Evolutionary conservation across 805 yeast genomes (phyloP).

Genomic region (Wickerhamiella occidentalis): DNA sequence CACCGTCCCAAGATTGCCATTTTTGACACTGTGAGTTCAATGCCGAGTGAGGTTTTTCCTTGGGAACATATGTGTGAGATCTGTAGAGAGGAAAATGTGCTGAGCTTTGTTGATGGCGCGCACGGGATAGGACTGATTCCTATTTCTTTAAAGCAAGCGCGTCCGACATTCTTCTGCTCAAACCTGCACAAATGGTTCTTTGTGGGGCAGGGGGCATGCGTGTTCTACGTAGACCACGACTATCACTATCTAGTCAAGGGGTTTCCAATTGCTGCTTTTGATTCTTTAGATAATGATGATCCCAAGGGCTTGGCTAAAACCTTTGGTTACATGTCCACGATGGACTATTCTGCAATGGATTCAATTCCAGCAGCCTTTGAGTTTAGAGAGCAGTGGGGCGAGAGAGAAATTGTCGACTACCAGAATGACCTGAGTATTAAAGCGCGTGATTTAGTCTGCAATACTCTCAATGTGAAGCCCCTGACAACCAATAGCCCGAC

Average conservation of each 20-base stretch:
- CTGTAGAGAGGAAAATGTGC: slow-evolving; percentile 36
- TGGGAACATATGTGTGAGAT: slow-evolving; percentile 36
- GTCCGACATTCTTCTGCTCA: slow-evolving; percentile 50
- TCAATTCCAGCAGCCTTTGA: slow-evolving; percentile 39
- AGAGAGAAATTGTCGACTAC: slow-evolving; percentile 38
- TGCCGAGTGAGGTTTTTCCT: slow-evolving; percentile 54
- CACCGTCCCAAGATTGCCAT: slow-evolving; percentile 32
- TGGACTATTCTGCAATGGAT: slow-evolving; percentile 34
- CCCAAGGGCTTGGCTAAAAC: slow-evolving; percentile 29
- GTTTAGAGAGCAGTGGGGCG: slow-evolving; percentile 50
- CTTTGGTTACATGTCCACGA: slow-evolving; percentile 43
- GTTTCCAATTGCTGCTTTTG: slow-evolving; percentile 42
- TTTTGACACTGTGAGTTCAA: slow-evolving; percentile 46
- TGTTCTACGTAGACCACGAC: slow-evolving; percentile 43
- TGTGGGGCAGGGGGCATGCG: slow-evolving; percentile 46
- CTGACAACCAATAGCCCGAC: slow-evolving; percentile 28
- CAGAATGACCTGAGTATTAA: slow-evolving; percentile 35
- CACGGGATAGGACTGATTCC: slow-evolving; percentile 44
- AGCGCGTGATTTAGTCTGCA: slow-evolving; percentile 33
- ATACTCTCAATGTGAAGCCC: slow-evolving; percentile 32
- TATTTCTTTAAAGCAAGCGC: slow-evolving; percentile 20
- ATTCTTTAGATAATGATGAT: slow-evolving; percentile 19
- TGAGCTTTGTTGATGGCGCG: slow-evolving; percentile 61
- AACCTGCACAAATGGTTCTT: slow-evolving; percentile 63
- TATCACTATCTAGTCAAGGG: slow-evolving; percentile 43